phyloP scores from a whole-genome alignment of 495 filamentous ascomycete genomes.

The Aspergillus bertholletiae region DNA sequence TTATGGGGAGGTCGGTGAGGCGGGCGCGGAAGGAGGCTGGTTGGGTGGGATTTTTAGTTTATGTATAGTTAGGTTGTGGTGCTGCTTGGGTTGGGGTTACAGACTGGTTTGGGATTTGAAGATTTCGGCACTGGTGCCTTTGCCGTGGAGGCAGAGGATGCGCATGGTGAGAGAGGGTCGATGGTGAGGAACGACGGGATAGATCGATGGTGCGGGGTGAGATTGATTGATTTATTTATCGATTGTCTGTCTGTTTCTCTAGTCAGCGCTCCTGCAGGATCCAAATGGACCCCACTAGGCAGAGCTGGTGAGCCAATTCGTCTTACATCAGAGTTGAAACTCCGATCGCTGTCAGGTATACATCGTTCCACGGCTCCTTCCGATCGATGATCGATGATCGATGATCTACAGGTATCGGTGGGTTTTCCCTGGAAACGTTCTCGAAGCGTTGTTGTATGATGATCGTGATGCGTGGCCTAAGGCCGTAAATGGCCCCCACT shows the following conservation, averaged over 20 bases:
- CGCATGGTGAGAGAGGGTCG: no score
- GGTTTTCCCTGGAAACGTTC: no score
- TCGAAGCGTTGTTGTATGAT: no score
- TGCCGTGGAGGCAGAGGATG: conserved; percentile 62
- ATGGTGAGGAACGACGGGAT: background rate
- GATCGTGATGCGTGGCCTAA: no score
- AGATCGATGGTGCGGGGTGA: background rate
- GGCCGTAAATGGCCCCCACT: no score
- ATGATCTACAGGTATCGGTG: no score
- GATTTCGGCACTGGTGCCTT: conserved; percentile 55
- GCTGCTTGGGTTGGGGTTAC: conserved; percentile 7
- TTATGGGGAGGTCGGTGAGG: conserved; percentile 30
- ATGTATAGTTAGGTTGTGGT: background rate
- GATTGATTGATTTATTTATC: no score
- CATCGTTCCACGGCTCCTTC: no score
- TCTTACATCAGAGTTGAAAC: background rate
- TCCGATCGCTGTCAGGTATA: no score
- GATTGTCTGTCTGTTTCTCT: background rate
- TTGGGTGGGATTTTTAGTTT: background rate
- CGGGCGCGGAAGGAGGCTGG: conserved; percentile 40
- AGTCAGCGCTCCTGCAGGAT: background rate
- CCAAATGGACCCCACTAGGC: background rate
- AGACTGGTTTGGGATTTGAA: conserved; percentile 58
- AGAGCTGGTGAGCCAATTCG: no score
- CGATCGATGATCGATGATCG: no score